phyloP scores from a whole-genome alignment of 2,329 filamentous ascomycete species.

The Xenosphaeropsis pyriputrescens region DNA sequence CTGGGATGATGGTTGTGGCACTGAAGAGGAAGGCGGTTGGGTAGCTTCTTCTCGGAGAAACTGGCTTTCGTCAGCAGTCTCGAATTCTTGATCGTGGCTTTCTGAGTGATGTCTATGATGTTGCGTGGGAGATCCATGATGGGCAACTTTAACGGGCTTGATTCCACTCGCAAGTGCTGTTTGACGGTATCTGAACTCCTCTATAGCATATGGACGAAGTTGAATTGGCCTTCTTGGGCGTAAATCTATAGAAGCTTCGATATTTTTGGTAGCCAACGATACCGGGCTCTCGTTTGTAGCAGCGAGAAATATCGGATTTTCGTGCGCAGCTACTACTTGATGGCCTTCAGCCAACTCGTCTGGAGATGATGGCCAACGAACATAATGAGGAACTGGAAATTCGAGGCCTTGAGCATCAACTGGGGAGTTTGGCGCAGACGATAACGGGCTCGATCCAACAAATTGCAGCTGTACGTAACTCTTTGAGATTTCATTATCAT shows the following conservation, averaged over 20 bases:
- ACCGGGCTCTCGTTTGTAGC: too few species aligned
- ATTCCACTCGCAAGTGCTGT: constrained; percentile 14
- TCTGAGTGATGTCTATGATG: not conserved
- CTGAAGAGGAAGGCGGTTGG: too few species aligned
- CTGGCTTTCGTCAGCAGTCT: constrained; percentile 11
- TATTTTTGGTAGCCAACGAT: too few species aligned
- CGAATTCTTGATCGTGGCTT: constrained; percentile 9
- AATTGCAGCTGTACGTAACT: constrained; percentile 23
- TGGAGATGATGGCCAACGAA: too few species aligned
- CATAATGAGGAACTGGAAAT: not conserved
- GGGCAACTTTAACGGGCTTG: constrained; percentile 13
- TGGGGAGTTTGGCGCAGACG: constrained; percentile 7
- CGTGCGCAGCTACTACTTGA: too few species aligned
- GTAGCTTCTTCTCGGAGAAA: not conserved
- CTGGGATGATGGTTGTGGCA: too few species aligned
- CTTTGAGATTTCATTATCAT: constrained; percentile 21
- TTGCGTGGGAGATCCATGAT: not conserved
- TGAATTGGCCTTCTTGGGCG: constrained; percentile 17
- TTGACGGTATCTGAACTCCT: constrained; percentile 16
- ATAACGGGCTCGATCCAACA: constrained; percentile 15
- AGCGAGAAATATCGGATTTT: too few species aligned
- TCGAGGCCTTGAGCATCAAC: not conserved
- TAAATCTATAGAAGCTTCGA: constrained; percentile 1
- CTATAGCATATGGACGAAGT: constrained; percentile 17
- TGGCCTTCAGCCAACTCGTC: too few species aligned